Evolutionary conservation across 2,329 filamentous ascomycete genomes (phyloP).

Genomic region (Metarhizium guizhouense): DNA sequence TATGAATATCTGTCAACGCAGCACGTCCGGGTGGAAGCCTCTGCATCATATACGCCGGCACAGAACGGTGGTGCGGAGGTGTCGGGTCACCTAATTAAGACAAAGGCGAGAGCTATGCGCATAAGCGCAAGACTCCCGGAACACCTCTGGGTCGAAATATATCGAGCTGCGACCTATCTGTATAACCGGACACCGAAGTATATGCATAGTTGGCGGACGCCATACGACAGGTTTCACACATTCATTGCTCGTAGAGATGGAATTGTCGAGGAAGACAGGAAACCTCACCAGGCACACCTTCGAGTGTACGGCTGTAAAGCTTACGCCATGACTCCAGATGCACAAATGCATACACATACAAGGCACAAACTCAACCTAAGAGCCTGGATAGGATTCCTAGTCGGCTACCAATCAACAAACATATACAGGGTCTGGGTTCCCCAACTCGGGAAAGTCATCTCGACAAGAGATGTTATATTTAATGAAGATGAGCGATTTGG

Average conservation of each 20-base stretch:
- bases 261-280: too few relatives aligned
- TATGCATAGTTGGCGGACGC: background rate
- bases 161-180: background rate
- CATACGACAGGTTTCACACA: too few relatives aligned
- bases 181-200: background rate
- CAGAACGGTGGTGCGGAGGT: background rate
- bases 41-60: background rate
- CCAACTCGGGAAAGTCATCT: background rate
- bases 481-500: too few relatives aligned
- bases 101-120: background rate
- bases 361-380: background rate
- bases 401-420: constrained; percentile 1
- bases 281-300: too few relatives aligned
- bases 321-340: too few relatives aligned
- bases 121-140: background rate
- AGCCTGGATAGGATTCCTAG: background rate
- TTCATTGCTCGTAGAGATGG: too few relatives aligned
- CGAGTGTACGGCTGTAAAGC: too few relatives aligned
- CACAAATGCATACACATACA: too few relatives aligned
- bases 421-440: constrained; percentile 2
- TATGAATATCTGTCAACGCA: background rate
- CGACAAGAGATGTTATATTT: background rate
- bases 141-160: background rate
- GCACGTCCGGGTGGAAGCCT: background rate
- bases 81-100: background rate